A percentile compares a stretch with the other conserved stretches of the same genome.
Evolutionary conservation across 1,284 basidiomycete species (phyloP).

Genomic region (Cryptococcus wingfieldii): DNA sequence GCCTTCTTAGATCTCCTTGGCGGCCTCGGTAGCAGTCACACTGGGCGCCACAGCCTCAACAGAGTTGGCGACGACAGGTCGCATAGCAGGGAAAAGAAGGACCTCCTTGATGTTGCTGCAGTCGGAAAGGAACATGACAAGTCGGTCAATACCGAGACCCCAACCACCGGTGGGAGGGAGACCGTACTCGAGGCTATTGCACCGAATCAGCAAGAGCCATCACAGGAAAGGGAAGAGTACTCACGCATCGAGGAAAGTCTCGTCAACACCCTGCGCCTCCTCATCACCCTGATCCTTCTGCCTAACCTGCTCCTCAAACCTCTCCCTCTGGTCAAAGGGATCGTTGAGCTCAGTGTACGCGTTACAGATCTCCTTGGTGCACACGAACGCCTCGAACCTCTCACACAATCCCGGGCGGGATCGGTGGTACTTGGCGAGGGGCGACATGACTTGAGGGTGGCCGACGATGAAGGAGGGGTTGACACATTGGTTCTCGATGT

Average conservation of each 20-base stretch:
- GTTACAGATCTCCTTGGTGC: constrained; percentile 96
- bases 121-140: constrained; percentile 95
- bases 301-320: constrained; percentile 90
- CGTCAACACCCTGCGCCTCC: constrained; percentile 95
- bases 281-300: constrained; percentile 98
- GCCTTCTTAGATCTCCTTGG: constrained; percentile 18
- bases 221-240: constrained; percentile 36
- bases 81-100: constrained; percentile 51
- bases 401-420: constrained; percentile 92
- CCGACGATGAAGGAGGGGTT: constrained; percentile 97
- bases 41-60: constrained; percentile 30
- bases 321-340: constrained; percentile 90
- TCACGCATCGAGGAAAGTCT: constrained; percentile 86
- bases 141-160: constrained; percentile 88
- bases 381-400: constrained; percentile 98
- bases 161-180: constrained; percentile 95
- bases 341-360: constrained; percentile 99
- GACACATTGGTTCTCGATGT: constrained; percentile 93
- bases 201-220: background rate
- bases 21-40: constrained; percentile 36
- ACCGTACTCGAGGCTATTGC: constrained; percentile 81
- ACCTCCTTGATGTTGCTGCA: constrained; percentile 64
- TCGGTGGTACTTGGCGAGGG: constrained; percentile 93
- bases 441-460: constrained; percentile 99
- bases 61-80: constrained; percentile 39